These are phyloP conservation scores for Naganishia kalamii DNA, from an alignment of 768 basidiomycete genomes.

Conservation along the genomic window DNA sequence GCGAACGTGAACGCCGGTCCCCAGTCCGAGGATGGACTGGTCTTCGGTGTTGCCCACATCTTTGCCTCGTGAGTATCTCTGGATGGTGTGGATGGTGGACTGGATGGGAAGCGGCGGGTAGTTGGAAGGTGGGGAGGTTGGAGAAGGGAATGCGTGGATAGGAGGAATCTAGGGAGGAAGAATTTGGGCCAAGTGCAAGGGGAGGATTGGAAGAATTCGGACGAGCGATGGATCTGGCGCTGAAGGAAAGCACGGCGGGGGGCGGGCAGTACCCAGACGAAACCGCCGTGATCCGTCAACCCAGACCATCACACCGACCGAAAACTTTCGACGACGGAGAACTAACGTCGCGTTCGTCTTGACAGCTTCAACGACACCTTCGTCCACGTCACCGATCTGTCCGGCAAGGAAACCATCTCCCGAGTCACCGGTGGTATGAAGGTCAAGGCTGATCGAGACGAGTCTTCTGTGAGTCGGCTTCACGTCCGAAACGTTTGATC, in stretches of 20 bases:
- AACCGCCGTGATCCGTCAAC: not conserved
- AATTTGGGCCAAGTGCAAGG: not conserved
- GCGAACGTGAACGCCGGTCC: conserved; percentile 1
- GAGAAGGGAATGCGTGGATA: not conserved
- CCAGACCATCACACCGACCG: not conserved
- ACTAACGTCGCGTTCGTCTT: not conserved
- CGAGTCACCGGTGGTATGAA: conserved; percentile 99
- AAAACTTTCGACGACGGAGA: not conserved
- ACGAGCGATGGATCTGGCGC: too few species aligned
- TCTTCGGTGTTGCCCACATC: conserved; percentile 98
- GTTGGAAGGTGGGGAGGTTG: not conserved
- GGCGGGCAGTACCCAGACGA: too few species aligned
- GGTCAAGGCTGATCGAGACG: conserved; percentile 99
- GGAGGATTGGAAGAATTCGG: too few species aligned
- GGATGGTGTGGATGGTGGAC: not conserved
- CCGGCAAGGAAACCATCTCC: conserved; percentile 97
- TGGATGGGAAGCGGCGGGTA: not conserved
- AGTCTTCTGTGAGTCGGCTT: conserved; percentile 70
- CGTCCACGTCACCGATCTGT: conserved; percentile 97
- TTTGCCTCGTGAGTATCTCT: conserved; percentile 65
- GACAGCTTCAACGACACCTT: conserved; percentile 95
- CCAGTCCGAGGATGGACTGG: conserved; percentile 73
- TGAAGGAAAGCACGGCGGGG: too few species aligned
- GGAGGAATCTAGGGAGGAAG: not conserved
- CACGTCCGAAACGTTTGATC: not conserved